These are phyloP conservation scores for Hypoxylon rickii DNA, from an alignment of 495 filamentous ascomycete species.

Conservation along the genomic window DNA sequence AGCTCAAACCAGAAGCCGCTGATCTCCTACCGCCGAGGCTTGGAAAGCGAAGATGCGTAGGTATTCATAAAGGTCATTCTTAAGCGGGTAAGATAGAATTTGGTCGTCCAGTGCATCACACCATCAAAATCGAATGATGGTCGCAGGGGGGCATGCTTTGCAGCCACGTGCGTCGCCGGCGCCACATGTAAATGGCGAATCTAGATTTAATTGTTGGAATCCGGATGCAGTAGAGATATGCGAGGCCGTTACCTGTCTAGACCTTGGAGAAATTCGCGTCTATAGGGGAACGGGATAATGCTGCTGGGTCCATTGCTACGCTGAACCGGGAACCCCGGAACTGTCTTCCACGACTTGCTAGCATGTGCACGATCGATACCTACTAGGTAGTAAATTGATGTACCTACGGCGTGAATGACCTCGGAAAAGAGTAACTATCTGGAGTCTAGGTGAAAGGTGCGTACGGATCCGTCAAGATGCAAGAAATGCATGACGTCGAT, in stretches of 20 bases:
- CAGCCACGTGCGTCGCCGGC: slow-evolving; percentile 9
- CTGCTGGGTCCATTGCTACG: background rate
- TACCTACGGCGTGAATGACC: no score
- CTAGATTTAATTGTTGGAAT: slow-evolving; percentile 29
- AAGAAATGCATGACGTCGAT: background rate
- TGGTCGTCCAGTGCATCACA: slow-evolving; percentile 6
- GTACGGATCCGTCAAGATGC: no score
- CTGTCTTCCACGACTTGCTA: background rate
- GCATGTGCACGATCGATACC: no score
- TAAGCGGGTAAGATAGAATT: background rate
- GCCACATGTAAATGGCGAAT: slow-evolving; percentile 14
- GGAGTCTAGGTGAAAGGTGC: no score
- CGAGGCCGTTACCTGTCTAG: background rate
- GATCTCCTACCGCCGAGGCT: slow-evolving; percentile 29
- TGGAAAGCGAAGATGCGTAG: slow-evolving; percentile 14
- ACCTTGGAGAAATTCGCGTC: background rate
- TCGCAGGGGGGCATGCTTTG: slow-evolving; percentile 13
- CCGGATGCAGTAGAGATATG: no score
- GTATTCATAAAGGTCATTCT: slow-evolving; percentile 27
- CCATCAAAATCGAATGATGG: slow-evolving; percentile 28
- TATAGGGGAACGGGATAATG: background rate
- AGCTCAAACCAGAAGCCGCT: slow-evolving; percentile 22
- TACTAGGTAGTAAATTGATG: no score
- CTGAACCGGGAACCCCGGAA: background rate
- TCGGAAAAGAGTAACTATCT: no score